These are phyloP conservation scores for Populus ilicifolia DNA, from an alignment of 345 rosid species.

Conservation along the genomic window DNA sequence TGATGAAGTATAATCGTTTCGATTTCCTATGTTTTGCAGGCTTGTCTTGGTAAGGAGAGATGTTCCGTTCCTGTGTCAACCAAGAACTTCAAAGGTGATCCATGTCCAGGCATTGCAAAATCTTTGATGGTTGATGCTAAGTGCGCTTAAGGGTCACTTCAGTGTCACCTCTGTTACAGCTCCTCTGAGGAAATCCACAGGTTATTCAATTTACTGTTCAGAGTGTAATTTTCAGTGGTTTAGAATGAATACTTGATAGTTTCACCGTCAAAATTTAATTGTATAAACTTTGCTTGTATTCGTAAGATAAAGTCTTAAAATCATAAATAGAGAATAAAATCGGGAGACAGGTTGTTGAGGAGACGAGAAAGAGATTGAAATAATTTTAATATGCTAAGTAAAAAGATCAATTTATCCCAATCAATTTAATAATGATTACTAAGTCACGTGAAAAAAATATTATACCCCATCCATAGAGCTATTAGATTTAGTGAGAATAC, in stretches of 20 bases:
- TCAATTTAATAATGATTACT: accelerated
- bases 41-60: neutral
- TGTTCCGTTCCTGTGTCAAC: neutral
- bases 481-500: too few species aligned
- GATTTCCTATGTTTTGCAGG: neutral
- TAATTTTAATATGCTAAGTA: too few species aligned
- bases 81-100: neutral
- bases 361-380: too few species aligned
- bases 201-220: neutral
- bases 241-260: neutral
- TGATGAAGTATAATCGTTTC: neutral
- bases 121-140: neutral
- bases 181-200: too few species aligned
- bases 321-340: too few species aligned
- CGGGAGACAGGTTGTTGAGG: too few species aligned
- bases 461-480: too few species aligned
- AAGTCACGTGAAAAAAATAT: too few species aligned
- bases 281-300: neutral
- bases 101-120: constrained; percentile 1
- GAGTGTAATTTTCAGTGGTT: neutral
- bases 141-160: neutral
- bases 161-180: too few species aligned
- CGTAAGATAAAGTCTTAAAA: too few species aligned
- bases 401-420: too few species aligned
- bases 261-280: neutral